A percentile compares a stretch with the other conserved stretches of the same genome.
phyloP scores from a whole-genome alignment of 176 grass and related monocot species.

The Rhynchospora tenuis region DNA sequence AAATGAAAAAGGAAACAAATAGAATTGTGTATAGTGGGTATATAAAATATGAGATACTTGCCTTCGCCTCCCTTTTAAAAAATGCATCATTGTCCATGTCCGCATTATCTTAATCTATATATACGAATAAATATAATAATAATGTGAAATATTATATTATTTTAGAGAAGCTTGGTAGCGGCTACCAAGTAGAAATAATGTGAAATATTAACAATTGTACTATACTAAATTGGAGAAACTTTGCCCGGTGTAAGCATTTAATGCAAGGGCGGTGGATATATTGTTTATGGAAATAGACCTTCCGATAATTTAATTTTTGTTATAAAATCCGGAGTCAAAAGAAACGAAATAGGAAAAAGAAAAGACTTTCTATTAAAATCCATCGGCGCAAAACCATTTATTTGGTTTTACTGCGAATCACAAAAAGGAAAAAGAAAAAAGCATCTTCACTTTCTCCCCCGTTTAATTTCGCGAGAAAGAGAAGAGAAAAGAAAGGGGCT shows the following conservation, averaged over 20 bases:
- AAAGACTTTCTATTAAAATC: background rate
- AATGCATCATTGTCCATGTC: too few species aligned
- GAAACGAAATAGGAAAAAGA: background rate
- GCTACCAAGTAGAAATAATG: too few species aligned
- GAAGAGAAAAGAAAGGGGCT: background rate
- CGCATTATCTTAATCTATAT: too few species aligned
- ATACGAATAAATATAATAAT: too few species aligned
- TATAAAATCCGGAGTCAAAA: background rate
- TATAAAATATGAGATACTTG: too few species aligned
- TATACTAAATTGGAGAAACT: too few species aligned
- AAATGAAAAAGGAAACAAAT: too few species aligned
- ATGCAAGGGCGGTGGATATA: background rate
- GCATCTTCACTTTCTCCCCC: background rate
- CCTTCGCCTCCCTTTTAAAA: too few species aligned
- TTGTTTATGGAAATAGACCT: background rate
- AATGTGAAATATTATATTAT: too few species aligned
- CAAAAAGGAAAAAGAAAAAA: background rate
- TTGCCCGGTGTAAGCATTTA: background rate
- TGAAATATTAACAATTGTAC: too few species aligned
- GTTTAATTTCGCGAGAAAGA: conserved; percentile 13
- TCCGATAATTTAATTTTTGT: background rate
- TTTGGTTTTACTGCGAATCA: background rate
- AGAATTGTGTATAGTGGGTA: too few species aligned
- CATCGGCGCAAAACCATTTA: background rate
- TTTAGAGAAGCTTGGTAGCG: too few species aligned